phyloP scores from a whole-genome alignment of 176 grass and related monocot species.

The Olyra latifolia region DNA sequence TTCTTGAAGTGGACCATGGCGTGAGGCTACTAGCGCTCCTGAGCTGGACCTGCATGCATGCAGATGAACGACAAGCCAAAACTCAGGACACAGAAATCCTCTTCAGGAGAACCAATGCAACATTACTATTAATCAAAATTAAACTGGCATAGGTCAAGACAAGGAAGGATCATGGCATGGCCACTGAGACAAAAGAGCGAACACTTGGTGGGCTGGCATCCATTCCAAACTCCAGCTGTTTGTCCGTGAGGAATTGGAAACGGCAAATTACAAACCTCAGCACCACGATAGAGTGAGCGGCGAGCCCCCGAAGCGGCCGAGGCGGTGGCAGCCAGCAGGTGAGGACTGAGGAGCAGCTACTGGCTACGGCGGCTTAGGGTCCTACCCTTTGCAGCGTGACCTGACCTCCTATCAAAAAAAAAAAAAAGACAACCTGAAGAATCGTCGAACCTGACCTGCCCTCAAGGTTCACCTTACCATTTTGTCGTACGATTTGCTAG shows the following conservation, averaged over 20 bases:
- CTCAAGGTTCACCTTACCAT: too few relatives aligned
- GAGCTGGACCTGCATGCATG: background rate
- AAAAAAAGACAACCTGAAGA: too few relatives aligned
- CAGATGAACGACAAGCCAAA: background rate
- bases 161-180: background rate
- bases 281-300: background rate
- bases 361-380: too few relatives aligned
- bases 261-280: background rate
- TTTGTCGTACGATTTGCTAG: too few relatives aligned
- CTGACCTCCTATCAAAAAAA: too few relatives aligned
- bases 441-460: too few relatives aligned
- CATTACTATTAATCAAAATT: background rate
- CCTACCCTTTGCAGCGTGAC: too few relatives aligned
- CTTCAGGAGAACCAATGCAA: background rate
- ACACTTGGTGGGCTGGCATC: background rate
- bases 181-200: background rate
- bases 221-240: background rate
- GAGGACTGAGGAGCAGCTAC: too few relatives aligned
- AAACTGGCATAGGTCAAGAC: background rate
- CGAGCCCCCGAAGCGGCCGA: background rate
- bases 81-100: background rate
- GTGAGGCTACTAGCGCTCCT: background rate
- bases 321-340: too few relatives aligned
- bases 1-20: slow-evolving; percentile 91
- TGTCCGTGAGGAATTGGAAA: background rate